Evolutionary conservation across 2,329 filamentous ascomycete genomes (phyloP), one percentile per base, ranked within the genome.

Genomic region (Huntiella abstrusa): DNA sequence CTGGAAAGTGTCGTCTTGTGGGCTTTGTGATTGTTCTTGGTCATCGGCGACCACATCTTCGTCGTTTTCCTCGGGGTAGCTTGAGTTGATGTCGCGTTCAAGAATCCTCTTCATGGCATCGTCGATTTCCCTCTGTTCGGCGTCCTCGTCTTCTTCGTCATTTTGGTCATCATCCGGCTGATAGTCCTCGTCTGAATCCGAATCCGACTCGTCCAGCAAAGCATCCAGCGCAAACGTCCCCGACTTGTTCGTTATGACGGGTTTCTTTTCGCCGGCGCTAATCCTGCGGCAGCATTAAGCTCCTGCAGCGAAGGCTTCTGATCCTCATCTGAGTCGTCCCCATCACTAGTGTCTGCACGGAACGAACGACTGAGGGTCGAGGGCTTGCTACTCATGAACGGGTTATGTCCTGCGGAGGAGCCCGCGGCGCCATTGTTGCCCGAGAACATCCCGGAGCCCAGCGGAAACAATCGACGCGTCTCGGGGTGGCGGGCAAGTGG

Each of bases 401-500:
- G 19, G 35, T 37, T n/a, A n/a, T 36, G 11, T 28, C 22, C 28
- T 12, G 38, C 16, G 16, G 17, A 15, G 37, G n/a, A 10, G 22
- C 22, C 22, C 22, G 22, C 22, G 22, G 22, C 7, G 33, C 16
- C 22, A 28, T 43, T 43, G 16, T 32, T 38, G 13, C 34, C 41
- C 34, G 40, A 44, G 11, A 44, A 48, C 41, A 48, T 44, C 22
- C 32, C 32, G 35, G 12, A 70, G 70, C 47, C 73, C 73, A 12
- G 64, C 63, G 1, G 71, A 70, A 1, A 71, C 73, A 58, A 73
- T 74, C 38, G 69, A 72, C 4, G 65, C 65, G 6, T 64, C 63
- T 5, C 69, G 22, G 71, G 33, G 40, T 41, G 40, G 40, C 28
- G 28, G 15, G 11, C 1, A 41, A 4, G 17, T 28, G 28, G 17